Base-by-base conservation (phyloP, 2,329 filamentous ascomycete genomes). In the Colletotrichum tamarilloi region DNA sequence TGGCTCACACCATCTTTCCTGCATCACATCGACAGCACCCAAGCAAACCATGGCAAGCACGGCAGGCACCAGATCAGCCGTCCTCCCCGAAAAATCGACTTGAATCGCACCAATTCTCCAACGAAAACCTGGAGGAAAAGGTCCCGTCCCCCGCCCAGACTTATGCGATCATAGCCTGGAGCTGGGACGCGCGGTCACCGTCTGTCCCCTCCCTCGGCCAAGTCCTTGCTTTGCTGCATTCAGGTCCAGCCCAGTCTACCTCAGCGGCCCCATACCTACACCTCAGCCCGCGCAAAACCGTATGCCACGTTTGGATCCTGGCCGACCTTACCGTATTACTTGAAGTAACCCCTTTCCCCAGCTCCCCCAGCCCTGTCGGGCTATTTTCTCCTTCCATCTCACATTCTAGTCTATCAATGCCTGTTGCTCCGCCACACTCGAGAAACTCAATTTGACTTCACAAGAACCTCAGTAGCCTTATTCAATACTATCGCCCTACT, bases 161-260 rank as follows among this genome's bases (percentile, higher is more conserved):
- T 52, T 66, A 73, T 73, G 71, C 59, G 68, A 68, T 57, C 71
- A 73, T 73, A 73, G 32, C 24, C 35, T 7, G 46, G n/a, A 12
- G 26, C 19, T 19, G 67, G 67, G 67, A 71, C 71, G 71, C 71
- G 71, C 71, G 71, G 68, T 73, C 68, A 22, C 42, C 38, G 38
- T 42, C 38, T 42, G 16, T 12, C 38, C 38, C 42, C 6, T 32
- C 30, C 42, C 19, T 49, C 42, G 8, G 42, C 42, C 42, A 19
- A 49, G 19, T 49, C 42, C 42, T n/a, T 5, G n/a, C 24, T 19
- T 42, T 49, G n/a, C 59, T 71, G 71, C 71, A 66, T 66, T 28
- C 67, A 62, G 35, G 56, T 32, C 35, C 32, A 60, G 26, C 19
- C 30, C 35, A 42, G 32, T 42, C 38, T 26, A 60, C 14, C 19